These are phyloP conservation scores for Heterobasidion irregulare DNA, from an alignment of 1,284 basidiomycete species.

Conservation along the genomic window DNA sequence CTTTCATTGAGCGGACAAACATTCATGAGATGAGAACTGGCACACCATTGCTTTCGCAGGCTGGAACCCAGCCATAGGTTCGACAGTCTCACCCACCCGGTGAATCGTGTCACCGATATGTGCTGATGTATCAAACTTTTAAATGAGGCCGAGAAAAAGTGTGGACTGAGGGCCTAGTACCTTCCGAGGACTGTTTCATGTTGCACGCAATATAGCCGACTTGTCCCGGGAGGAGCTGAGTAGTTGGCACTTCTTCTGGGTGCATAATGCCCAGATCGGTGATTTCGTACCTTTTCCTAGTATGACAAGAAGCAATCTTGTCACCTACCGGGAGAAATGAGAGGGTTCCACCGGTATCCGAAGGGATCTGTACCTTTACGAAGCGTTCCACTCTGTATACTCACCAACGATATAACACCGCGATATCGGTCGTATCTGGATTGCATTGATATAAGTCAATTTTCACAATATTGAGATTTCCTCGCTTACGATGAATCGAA, in stretches of 20 bases:
- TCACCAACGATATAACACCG: conserved; percentile 91
- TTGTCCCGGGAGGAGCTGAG: conserved; percentile 75
- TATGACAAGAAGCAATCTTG: conserved; percentile 81
- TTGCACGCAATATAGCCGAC: conserved; percentile 91
- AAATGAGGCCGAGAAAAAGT: neutral
- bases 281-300: conserved; percentile 88
- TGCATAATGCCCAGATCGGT: conserved; percentile 90
- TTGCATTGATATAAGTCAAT: neutral
- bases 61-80: conserved; percentile 88
- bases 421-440: conserved; percentile 93
- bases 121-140: conserved; percentile 36
- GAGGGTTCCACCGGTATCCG: neutral
- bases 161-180: conserved; percentile 27
- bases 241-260: conserved; percentile 77
- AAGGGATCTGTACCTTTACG: conserved; percentile 41
- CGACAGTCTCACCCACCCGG: conserved; percentile 65
- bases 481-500: conserved; percentile 83
- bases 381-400: conserved; percentile 61
- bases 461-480: conserved; percentile 1
- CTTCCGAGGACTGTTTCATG: conserved; percentile 98
- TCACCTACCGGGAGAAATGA: conserved; percentile 57
- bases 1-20: conserved; percentile 1
- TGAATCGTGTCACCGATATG: conserved; percentile 93
- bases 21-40: neutral
- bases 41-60: conserved; percentile 89